Conservation (phyloP, 2,329 filamentous ascomycete genomes). For the Trichoderma atroviride region DNA sequence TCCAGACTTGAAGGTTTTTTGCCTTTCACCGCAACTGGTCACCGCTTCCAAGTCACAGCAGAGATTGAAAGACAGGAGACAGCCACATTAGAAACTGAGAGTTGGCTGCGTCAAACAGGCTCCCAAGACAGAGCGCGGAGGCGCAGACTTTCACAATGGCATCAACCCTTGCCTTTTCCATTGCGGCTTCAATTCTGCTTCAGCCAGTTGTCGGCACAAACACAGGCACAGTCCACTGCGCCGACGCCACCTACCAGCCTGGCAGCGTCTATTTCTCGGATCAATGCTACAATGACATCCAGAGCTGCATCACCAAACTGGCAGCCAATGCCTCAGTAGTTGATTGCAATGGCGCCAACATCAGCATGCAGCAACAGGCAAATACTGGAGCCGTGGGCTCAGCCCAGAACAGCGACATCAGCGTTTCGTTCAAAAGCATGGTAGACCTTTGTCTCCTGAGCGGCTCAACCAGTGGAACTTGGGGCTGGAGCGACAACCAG, state of each 20-base stretch:
- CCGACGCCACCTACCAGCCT: background rate
- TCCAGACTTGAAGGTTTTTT: background rate
- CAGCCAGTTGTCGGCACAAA: constrained; percentile 5
- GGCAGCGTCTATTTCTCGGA: background rate
- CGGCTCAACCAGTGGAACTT: constrained; percentile 21
- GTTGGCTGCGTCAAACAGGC: background rate
- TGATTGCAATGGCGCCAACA: constrained; percentile 23
- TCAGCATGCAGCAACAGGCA: constrained; percentile 26
- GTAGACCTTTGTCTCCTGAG: constrained; percentile 23
- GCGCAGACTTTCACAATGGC: constrained; percentile 1
- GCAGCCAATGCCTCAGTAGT: background rate
- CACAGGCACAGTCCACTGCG: constrained; percentile 1
- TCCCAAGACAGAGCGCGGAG: background rate
- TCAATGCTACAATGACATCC: background rate
- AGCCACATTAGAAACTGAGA: background rate
- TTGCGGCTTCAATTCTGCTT: constrained; percentile 17
- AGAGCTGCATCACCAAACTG: background rate
- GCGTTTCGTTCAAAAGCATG: constrained; percentile 25
- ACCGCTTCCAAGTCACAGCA: background rate
- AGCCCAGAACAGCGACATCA: constrained; percentile 17
- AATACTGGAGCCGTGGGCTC: constrained; percentile 13
- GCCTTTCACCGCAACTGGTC: background rate
- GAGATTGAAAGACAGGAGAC: background rate
- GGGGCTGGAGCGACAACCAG: constrained; percentile 27
- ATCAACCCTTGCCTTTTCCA: background rate